Base-by-base conservation (phyloP, 345 rosid species). In the Eucalyptus regnans region DNA sequence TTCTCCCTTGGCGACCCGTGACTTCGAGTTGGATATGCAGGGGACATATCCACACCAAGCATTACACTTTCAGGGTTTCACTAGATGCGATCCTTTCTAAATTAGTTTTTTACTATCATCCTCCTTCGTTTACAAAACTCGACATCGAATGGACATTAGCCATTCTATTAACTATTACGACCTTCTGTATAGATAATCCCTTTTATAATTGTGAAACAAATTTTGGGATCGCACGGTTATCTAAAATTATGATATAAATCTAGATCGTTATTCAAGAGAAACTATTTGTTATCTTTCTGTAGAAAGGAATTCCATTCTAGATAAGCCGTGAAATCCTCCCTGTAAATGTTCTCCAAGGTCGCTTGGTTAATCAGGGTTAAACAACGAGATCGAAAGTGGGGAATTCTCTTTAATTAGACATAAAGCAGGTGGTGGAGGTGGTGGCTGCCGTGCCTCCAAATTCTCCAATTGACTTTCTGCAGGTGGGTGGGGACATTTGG, bases 211-310 rank as follows among this genome's bases (percentile, higher is more conserved):
- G 9, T 9, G 62, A 56, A 56, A 20, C 0, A 52, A 52, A 52
- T 20, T 20, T 20, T 52, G 58, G 25, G 4, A 68, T 33, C 2
- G 2, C 4, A 5, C 0, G 25, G 6, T 7, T 4, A 20, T 20
- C 1, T 71, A 68, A 33, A 16, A 20, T 31, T 68, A 17, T 9
- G 1, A 68, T 9, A 33, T 16, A 68, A 68, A 17, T 68, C 7
- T 33, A 1, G 80, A 68, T 33, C 10, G 9, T 68, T 68, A 17
- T 68, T 68, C 23, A 9, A 17, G 43, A 68, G 23, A 68, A 33
- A 3, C 44, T 33, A 68, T 68, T 17, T 33, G 18, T 31, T 16
- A 33, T 68, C 7, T 68, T 68, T 68, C 0, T 8, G 80, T 14
- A n/a, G 29, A n/a, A 64, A n/a, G 18, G 76, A 64, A 1, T 64